Base-by-base conservation (phyloP, 208 protist species). In the Acanthamoeba culbertsoni region DNA sequence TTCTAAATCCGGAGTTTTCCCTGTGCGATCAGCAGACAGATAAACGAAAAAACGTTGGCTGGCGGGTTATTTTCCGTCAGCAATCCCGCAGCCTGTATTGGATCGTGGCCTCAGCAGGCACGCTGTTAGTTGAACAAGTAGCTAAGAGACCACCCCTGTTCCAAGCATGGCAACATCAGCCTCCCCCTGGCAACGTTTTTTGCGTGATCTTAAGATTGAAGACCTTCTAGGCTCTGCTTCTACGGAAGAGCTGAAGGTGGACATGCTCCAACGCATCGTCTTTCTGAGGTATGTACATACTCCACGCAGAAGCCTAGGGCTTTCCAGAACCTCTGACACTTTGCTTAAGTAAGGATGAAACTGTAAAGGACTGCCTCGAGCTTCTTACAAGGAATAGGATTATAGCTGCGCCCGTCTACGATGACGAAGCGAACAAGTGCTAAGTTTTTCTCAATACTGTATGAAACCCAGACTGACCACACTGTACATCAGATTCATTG, bases 161-260 rank as follows among this genome's bases (percentile, higher is more conserved):
- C n/a, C n/a, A n/a, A n/a, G 48, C 59, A 7, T 26, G 59, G 7
- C 59, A 26, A 10, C 23, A 31, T 51, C 73, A 4, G 55, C 43
- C 43, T 55, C 73, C 0, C 73, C 73, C 12, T 91, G 84, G 84
- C 53, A 71, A 26, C 26, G 84, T 2, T 91, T 91, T 31, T 31
- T 91, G 84, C 23, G 57, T 14, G 40, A 91, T 31, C 45, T 91
- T 2, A 91, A 71, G 55, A 91, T 91, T 23, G 45, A 91, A 28
- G 84, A 91, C 43, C 10, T 91, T 4, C 62, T 91, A 3, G 84
- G 84, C 18, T 2, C 53, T 33, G 84, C 31, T 23, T 37, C 73
- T 43, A 84, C 84, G 23, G 53, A 91, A 45, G 84, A 91, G 84
- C 37, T 91, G 40, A 91, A 91, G 62, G 42, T 73, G 23, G 84